Evolutionary conservation across 345 rosid genomes (phyloP).

Genomic region (Eutrema heterophyllum): DNA sequence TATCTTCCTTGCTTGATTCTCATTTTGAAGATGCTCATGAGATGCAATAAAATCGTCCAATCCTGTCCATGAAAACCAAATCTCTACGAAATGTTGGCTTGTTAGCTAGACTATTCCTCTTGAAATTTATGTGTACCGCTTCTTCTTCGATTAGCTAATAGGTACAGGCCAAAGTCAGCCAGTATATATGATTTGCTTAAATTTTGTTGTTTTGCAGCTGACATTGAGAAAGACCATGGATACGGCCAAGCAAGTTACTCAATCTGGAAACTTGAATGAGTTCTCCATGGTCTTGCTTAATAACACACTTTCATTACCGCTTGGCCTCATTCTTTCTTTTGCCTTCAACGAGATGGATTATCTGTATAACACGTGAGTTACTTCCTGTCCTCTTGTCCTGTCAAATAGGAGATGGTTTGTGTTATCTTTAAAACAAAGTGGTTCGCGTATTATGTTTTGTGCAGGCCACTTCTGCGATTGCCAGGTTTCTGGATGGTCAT

Average conservation of each 20-base stretch:
- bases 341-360: constrained; percentile 86
- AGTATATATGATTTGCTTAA: neutral
- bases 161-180: neutral
- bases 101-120: neutral
- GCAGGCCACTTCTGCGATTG: constrained; percentile 80
- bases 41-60: neutral
- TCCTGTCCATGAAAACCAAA: neutral
- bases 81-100: neutral
- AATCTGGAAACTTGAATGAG: constrained; percentile 88
- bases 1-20: neutral
- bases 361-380: constrained; percentile 67
- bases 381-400: neutral
- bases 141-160: neutral
- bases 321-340: constrained; percentile 68
- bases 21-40: neutral
- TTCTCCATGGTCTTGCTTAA: constrained; percentile 97
- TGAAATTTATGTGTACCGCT: neutral
- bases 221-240: constrained; percentile 94
- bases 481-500: constrained; percentile 87
- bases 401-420: neutral
- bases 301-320: constrained; percentile 86
- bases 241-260: constrained; percentile 87
- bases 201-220: constrained; percentile 51
- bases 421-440: constrained; percentile 1
- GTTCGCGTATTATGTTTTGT: neutral